Evolutionary conservation across 805 yeast species (phyloP).

Genomic region (Metschnikowia continentalis): DNA sequence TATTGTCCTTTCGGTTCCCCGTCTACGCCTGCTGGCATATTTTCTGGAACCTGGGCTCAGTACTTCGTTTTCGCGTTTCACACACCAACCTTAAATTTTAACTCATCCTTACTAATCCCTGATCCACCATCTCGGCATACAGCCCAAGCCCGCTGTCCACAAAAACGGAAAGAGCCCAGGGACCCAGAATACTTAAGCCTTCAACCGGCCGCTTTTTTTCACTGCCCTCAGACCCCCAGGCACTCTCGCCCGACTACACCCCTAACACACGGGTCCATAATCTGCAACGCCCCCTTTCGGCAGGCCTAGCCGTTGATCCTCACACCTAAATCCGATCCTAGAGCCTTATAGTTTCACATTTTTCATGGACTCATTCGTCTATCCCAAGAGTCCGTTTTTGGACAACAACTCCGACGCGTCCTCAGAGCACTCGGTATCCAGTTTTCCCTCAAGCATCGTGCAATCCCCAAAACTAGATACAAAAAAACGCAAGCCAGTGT

Average conservation of each 20-base stretch:
- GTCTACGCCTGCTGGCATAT: neutral
- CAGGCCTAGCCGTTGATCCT: neutral
- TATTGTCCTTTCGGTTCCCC: neutral
- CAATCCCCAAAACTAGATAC: slow-evolving; percentile 19
- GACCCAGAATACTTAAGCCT: neutral
- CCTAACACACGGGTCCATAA: neutral
- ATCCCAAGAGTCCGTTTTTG: slow-evolving; percentile 17
- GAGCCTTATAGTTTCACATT: neutral
- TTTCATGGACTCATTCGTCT: slow-evolving; percentile 14
- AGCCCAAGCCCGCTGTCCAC: neutral
- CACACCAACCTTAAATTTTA: neutral
- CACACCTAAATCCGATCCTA: neutral
- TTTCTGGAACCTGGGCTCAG: neutral
- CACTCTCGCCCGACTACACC: neutral
- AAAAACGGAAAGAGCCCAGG: neutral
- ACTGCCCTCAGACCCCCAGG: too few relatives aligned
- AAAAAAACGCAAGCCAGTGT: slow-evolving; percentile 20
- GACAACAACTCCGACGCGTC: slow-evolving; percentile 11
- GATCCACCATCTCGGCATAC: neutral
- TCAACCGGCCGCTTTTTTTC: too few relatives aligned
- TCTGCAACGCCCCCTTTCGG: neutral
- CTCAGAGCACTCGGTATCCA: slow-evolving; percentile 6
- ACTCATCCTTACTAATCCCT: neutral
- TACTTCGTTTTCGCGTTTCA: slow-evolving; percentile 2
- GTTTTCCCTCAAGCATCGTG: slow-evolving; percentile 7